These are phyloP conservation scores for Sinapis alba DNA, from an alignment of 441 rosid genomes.

Conservation along the genomic window DNA sequence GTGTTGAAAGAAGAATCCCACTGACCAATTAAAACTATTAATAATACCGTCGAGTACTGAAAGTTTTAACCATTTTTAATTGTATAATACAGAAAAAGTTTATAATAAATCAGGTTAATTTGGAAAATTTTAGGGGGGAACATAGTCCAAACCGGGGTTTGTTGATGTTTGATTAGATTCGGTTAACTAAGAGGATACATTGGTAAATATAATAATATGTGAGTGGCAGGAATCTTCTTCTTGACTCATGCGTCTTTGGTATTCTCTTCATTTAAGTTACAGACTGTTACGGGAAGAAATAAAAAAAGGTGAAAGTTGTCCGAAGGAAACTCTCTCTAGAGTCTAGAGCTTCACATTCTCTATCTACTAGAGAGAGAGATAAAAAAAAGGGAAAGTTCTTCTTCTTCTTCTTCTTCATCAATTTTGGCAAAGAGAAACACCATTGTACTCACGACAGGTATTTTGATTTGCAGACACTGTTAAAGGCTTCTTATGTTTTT, in stretches of 20 bases:
- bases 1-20: background rate
- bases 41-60: background rate
- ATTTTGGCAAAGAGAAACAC: background rate
- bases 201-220: conserved; percentile 9
- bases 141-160: background rate
- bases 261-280: conserved; percentile 11
- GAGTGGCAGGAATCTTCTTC: conserved; percentile 15
- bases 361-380: conserved; percentile 8
- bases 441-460: conserved; percentile 19
- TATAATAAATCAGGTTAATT: background rate
- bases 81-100: background rate
- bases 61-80: background rate
- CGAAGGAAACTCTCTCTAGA: conserved; percentile 21
- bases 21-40: background rate
- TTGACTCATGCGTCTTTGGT: conserved; percentile 30
- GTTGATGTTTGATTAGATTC: background rate
- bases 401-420: conserved; percentile 20
- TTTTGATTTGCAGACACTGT: conserved; percentile 6
- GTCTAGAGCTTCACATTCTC: conserved; percentile 17
- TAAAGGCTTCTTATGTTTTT: background rate
- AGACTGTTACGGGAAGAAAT: conserved; percentile 35
- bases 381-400: conserved; percentile 11
- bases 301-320: conserved; percentile 25
- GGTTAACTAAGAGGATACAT: conserved; percentile 1
- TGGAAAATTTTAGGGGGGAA: background rate